Evolutionary conservation across 2,329 filamentous ascomycete species (phyloP).

Genomic region (Nakataea oryzae): DNA sequence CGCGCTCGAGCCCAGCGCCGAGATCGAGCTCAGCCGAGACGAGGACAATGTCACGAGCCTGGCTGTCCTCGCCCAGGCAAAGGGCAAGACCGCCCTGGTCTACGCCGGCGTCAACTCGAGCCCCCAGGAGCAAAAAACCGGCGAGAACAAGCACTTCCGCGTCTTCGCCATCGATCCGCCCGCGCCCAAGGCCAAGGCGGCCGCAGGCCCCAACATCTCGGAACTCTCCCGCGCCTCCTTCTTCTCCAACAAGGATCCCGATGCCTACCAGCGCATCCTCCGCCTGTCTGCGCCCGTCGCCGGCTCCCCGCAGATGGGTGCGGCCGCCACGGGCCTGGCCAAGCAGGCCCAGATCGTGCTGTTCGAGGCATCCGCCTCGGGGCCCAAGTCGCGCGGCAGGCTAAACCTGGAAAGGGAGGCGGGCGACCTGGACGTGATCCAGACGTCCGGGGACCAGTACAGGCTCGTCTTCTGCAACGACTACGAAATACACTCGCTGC

Average conservation of each 20-base stretch:
- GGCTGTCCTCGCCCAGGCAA: slow-evolving; percentile 50
- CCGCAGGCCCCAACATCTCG: slow-evolving; percentile 28
- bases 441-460: slow-evolving; percentile 52
- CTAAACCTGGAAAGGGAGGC: slow-evolving; percentile 46
- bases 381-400: slow-evolving; percentile 34
- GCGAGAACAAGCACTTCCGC: slow-evolving; percentile 76
- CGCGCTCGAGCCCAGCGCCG: slow-evolving; percentile 52
- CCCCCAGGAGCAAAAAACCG: slow-evolving; percentile 57
- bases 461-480: slow-evolving; percentile 72
- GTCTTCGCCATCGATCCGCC: slow-evolving; percentile 51
- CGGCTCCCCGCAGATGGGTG: slow-evolving; percentile 56
- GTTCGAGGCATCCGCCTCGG: slow-evolving; percentile 53
- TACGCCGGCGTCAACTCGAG: slow-evolving; percentile 82
- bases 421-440: slow-evolving; percentile 60
- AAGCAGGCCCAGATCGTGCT: slow-evolving; percentile 69
- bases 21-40: slow-evolving; percentile 68
- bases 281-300: slow-evolving; percentile 40
- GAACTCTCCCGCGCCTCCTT: slow-evolving; percentile 42
- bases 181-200: slow-evolving; percentile 12
- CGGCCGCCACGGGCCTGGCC: slow-evolving; percentile 67
- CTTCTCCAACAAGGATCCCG: slow-evolving; percentile 39
- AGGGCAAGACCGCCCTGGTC: slow-evolving; percentile 42
- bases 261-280: slow-evolving; percentile 49
- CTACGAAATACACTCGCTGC: slow-evolving; percentile 59
- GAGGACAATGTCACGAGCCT: slow-evolving; percentile 87